Percentiles rank a stretch among this genome's conserved stretches.
Conservation (phyloP, 805 yeast species). For the Metschnikowia henanensis region DNA sequence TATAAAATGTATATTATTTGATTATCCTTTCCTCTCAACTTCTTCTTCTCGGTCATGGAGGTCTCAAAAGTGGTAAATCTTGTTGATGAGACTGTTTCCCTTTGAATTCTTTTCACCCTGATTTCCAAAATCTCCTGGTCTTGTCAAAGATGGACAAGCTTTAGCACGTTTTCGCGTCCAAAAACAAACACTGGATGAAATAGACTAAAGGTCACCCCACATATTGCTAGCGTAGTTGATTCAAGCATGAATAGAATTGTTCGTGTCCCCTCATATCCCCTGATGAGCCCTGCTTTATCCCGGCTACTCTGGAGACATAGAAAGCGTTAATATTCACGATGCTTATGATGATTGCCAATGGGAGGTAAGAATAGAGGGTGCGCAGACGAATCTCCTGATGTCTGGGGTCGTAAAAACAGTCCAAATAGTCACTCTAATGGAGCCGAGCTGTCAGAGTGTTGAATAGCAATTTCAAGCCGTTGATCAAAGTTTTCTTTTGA, state of each 20-base stretch:
- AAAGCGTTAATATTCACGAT: constrained; percentile 31
- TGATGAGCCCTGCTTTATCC: constrained; percentile 35
- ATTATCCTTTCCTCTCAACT: neutral
- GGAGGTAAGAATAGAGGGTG: constrained; percentile 29
- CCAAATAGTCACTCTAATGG: constrained; percentile 26
- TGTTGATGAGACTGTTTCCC: neutral
- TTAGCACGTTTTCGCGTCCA: constrained; percentile 1
- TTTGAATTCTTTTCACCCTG: neutral
- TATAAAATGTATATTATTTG: too few relatives aligned
- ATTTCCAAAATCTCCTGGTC: neutral
- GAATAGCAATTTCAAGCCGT: constrained; percentile 29
- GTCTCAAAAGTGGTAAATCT: neutral
- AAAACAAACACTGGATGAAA: constrained; percentile 28
- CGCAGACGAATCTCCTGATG: constrained; percentile 25
- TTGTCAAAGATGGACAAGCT: neutral
- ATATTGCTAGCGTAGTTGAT: neutral
- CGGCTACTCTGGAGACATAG: constrained; percentile 39
- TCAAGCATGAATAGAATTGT: constrained; percentile 27
- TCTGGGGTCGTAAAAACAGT: constrained; percentile 28
- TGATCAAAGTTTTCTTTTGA: constrained; percentile 12
- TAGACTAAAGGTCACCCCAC: constrained; percentile 31
- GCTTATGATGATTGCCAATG: constrained; percentile 32
- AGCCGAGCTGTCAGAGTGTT: constrained; percentile 24
- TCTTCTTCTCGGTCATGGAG: neutral
- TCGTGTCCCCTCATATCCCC: constrained; percentile 38